These are phyloP conservation scores for Zopfochytrium polystomum DNA, from an alignment of 371 early-diverging fungal genomes.

Conservation along the genomic window DNA sequence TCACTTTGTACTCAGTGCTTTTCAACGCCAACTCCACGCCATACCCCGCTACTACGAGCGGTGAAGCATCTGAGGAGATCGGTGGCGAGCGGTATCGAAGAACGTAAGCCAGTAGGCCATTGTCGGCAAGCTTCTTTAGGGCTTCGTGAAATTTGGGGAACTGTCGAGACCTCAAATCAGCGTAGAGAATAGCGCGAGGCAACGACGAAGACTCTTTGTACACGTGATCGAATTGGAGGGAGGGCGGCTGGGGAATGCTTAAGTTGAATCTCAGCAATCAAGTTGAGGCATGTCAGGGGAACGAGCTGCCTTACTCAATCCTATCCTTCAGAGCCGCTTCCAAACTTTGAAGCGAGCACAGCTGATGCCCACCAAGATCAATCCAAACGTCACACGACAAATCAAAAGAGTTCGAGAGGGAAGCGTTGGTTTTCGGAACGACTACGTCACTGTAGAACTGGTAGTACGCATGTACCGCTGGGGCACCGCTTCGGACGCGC, in stretches of 20 bases:
- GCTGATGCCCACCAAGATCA: conserved; percentile 61
- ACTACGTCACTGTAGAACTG: conserved; percentile 69
- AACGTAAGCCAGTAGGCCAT: conserved; percentile 18
- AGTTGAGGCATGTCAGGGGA: background rate
- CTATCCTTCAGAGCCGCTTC: conserved; percentile 11
- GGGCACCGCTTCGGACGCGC: conserved; percentile 67
- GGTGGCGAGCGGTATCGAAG: conserved; percentile 32
- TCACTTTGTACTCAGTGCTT: conserved; percentile 90
- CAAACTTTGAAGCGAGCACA: conserved; percentile 54
- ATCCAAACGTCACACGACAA: conserved; percentile 67
- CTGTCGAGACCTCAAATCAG: conserved; percentile 17
- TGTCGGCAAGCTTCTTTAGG: conserved; percentile 19
- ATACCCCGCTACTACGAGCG: conserved; percentile 74
- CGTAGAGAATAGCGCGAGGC: conserved; percentile 30
- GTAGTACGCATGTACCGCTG: conserved; percentile 74
- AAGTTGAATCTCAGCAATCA: background rate
- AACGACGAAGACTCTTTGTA: background rate
- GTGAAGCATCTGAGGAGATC: background rate
- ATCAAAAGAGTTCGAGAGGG: conserved; percentile 47
- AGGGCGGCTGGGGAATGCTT: background rate
- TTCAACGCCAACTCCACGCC: conserved; percentile 90
- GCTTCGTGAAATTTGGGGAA: conserved; percentile 23
- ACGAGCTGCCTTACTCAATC: background rate
- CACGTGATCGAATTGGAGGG: conserved; percentile 22
- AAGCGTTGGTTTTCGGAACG: no score